A percentile compares a stretch with the other conserved stretches of the same genome.
These are phyloP conservation scores for Coprinopsis sp. DNA, from an alignment of 768 basidiomycete genomes.

Conservation along the genomic window DNA sequence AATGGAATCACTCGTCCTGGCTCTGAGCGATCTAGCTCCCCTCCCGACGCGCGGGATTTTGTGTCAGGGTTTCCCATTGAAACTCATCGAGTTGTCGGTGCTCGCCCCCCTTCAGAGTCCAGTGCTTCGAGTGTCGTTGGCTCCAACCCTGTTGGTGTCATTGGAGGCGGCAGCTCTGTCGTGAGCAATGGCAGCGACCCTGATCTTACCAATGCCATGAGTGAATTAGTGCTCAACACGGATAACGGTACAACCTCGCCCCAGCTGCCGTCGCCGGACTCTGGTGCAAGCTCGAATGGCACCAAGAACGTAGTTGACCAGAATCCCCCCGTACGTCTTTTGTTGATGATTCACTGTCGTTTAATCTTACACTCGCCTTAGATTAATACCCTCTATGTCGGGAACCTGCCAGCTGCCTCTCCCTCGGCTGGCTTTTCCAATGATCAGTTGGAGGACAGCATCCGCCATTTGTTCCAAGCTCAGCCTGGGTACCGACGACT, in stretches of 20 bases:
- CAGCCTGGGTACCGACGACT: constrained; percentile 87
- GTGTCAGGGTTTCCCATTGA: constrained; percentile 3
- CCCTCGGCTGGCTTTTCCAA: constrained; percentile 67
- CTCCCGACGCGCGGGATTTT: constrained; percentile 10
- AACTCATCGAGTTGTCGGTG: neutral
- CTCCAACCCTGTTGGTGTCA: constrained; percentile 18
- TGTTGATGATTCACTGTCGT: constrained; percentile 9
- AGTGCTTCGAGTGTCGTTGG: constrained; percentile 29
- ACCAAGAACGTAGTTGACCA: constrained; percentile 64
- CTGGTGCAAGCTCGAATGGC: constrained; percentile 49
- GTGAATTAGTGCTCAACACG: constrained; percentile 50
- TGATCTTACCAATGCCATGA: constrained; percentile 37
- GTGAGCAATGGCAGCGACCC: constrained; percentile 19
- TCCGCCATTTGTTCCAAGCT: constrained; percentile 75
- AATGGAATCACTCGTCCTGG: constrained; percentile 8
- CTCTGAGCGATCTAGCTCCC: constrained; percentile 35
- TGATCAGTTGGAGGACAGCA: constrained; percentile 80
- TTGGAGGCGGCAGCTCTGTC: constrained; percentile 15
- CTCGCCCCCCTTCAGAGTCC: constrained; percentile 20
- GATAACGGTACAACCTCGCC: constrained; percentile 59
- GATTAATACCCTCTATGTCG: constrained; percentile 99
- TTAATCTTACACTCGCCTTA: constrained; percentile 19
- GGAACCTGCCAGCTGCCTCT: constrained; percentile 84
- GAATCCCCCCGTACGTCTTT: constrained; percentile 75
- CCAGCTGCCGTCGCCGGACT: constrained; percentile 72